phyloP scores from a whole-genome alignment of 2,329 filamentous ascomycete genomes.

The Dactylonectria macrodidyma region DNA sequence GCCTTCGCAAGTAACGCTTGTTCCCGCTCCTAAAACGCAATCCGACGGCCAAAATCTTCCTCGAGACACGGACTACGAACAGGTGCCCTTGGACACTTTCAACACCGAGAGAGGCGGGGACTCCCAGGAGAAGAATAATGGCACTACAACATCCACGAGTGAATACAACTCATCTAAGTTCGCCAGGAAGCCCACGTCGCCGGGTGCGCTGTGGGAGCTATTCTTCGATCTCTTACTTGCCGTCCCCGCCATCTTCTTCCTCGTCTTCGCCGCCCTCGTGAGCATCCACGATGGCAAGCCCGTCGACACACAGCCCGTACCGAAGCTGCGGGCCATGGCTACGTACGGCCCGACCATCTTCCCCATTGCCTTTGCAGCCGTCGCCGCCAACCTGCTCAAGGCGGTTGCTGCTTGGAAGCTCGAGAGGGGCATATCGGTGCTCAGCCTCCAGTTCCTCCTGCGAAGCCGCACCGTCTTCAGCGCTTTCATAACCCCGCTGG shows the following conservation, averaged over 20 bases:
- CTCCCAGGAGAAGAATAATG: neutral
- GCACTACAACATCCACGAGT: neutral
- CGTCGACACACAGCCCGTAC: neutral
- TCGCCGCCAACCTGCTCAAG: slow-evolving; percentile 21
- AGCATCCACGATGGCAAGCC: slow-evolving; percentile 2
- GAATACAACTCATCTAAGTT: neutral
- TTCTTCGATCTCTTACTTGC: neutral
- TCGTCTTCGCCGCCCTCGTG: slow-evolving; percentile 1
- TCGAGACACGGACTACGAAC: neutral
- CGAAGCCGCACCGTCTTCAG: slow-evolving; percentile 31
- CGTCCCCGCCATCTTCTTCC: slow-evolving; percentile 3
- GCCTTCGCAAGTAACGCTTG: neutral
- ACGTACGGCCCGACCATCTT: slow-evolving; percentile 21
- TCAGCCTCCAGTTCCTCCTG: slow-evolving; percentile 29
- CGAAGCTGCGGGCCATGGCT: neutral
- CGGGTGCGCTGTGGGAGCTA: neutral
- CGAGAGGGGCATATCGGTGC: slow-evolving; percentile 29
- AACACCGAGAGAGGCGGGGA: neutral
- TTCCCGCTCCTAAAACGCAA: neutral
- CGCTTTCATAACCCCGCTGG: slow-evolving; percentile 21
- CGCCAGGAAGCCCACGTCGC: neutral
- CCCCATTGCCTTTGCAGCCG: slow-evolving; percentile 25
- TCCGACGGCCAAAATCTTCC: neutral
- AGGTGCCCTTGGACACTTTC: neutral
- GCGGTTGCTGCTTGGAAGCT: slow-evolving; percentile 24